phyloP scores from a whole-genome alignment of 768 basidiomycete genomes.

The Termitomyces sp. region DNA sequence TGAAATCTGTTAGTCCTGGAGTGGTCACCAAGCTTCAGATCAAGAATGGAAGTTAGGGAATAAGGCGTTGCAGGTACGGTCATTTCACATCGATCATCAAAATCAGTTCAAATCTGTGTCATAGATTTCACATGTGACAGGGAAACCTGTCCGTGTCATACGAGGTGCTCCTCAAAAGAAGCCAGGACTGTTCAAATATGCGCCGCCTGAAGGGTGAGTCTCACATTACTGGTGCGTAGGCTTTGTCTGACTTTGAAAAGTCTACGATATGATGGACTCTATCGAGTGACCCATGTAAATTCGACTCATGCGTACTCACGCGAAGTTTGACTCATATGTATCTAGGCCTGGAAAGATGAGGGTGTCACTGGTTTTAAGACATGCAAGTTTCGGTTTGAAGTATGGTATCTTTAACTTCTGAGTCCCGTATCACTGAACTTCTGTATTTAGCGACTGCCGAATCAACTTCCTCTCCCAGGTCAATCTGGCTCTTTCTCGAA shows the following conservation, averaged over 20 bases:
- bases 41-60: conserved; percentile 23
- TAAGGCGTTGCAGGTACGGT: conserved; percentile 16
- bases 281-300: conserved; percentile 18
- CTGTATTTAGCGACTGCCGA: conserved; percentile 1
- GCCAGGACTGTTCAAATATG: conserved; percentile 11
- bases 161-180: conserved; percentile 25
- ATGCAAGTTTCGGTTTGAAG: conserved; percentile 21
- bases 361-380: conserved; percentile 21
- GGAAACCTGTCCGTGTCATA: conserved; percentile 34
- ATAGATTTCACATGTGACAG: conserved; percentile 27
- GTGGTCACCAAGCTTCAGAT: conserved; percentile 30
- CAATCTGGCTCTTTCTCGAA: not conserved
- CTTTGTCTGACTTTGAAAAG: conserved; percentile 7
- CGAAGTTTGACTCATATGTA: not conserved
- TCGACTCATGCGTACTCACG: not conserved
- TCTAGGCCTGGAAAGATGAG: conserved; percentile 18
- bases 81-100: not conserved
- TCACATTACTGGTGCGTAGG: not conserved
- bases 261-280: conserved; percentile 26
- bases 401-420: not conserved
- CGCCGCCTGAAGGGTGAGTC: conserved; percentile 23
- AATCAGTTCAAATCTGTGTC: not conserved
- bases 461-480: conserved; percentile 9
- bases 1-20: conserved; percentile 19
- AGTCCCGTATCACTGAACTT: not conserved